Base-by-base conservation (phyloP, 2,329 filamentous ascomycete species). In the Aspergillus sp. region DNA sequence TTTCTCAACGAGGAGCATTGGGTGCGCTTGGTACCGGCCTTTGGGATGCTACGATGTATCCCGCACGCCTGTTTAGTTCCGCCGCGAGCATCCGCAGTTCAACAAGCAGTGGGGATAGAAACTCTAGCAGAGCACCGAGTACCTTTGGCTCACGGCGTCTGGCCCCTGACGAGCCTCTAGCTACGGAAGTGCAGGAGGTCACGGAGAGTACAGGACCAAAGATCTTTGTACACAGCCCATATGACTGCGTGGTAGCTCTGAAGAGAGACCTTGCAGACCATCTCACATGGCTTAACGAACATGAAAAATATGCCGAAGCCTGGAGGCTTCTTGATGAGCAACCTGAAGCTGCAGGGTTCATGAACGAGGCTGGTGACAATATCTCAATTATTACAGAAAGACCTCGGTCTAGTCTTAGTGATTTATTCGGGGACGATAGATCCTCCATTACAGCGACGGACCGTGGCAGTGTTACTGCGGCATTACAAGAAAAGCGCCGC, bases 151-250 rank as follows among this genome's bases (percentile, higher is more conserved):
- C 62, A 66, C 81, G 63, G 82, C 85, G 67, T 79, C 79, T 50
- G 73, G 82, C 65, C 72, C 60, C 58, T 17, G 70, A 71, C 22
- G 73, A 73, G 24, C 68, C 70, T 59, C 55, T 73, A 44, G 62
- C 72, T 18, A 75, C 75, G 62, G 72, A 78, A 59, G 61, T 76
- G 2, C 80, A 82, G 62, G 81, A 79, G 47, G 77, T 83, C 62
- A 76, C 78, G 17, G 74, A 77, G 5, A 80, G 81, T 9, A 78
- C 82, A 38, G 87, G 87, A 6, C 80, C 88, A 63, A 90, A 98
- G 68, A 89, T 99, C 15, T 97, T 97, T 71, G 91, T 99, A 41
- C 92, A 96, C 68, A 97, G 92, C 66, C 95, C 95, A 0, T 99
- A 96, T 69, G 95, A 99, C 74, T 98, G 93, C 67, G 89, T 98